These are phyloP conservation scores for Solanum hybrid DNA, from an alignment of 305 asterid species.

Conservation along the genomic window DNA sequence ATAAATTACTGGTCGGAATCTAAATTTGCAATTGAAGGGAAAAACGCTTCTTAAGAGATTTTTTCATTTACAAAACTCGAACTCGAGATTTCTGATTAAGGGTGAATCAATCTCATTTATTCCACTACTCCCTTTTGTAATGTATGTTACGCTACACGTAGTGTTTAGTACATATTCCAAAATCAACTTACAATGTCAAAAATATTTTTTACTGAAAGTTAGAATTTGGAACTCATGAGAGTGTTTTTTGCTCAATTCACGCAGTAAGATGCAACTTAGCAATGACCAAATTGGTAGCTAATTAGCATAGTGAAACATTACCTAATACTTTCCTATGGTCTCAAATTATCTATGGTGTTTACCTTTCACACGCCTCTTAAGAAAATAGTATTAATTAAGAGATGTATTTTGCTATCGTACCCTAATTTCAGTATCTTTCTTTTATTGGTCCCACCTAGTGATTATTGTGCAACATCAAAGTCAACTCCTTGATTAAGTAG, in stretches of 20 bases:
- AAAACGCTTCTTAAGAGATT: rapidly evolving
- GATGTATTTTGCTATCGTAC: too few relatives aligned
- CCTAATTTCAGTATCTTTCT: background rate
- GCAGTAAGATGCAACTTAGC: background rate
- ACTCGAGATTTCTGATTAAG: background rate
- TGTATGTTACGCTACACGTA: background rate
- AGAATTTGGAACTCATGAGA: background rate
- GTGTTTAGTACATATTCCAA: background rate
- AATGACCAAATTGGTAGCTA: background rate
- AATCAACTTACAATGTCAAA: background rate
- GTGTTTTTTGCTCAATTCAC: background rate
- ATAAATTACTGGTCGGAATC: background rate
- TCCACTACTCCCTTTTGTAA: background rate
- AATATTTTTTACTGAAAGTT: background rate
- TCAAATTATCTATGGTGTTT: background rate
- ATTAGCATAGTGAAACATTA: background rate
- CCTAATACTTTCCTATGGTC: background rate
- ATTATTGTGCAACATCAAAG: background rate
- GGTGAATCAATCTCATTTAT: background rate
- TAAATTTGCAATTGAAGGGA: background rate
- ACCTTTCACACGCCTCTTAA: background rate
- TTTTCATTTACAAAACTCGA: background rate
- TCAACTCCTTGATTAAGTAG: background rate
- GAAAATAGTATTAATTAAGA: background rate
- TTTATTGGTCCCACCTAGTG: background rate